A percentile compares a stretch with the other conserved stretches of the same genome.
Conservation (phyloP, 2,329 filamentous ascomycete genomes). For the Ophiostoma himal-ulmi region DNA sequence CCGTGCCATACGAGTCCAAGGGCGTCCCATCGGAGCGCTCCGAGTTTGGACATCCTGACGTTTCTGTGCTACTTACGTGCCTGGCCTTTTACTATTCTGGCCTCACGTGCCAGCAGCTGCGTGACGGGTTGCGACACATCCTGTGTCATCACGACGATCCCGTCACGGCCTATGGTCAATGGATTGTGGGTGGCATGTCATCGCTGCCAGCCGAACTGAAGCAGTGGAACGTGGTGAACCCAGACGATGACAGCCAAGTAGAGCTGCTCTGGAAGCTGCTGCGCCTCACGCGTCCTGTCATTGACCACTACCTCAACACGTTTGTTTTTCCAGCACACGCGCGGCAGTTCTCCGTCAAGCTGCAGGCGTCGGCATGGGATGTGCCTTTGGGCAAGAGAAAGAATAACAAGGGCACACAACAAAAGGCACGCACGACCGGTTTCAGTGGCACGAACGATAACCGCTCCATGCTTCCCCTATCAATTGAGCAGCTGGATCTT, state of each 20-base stretch:
- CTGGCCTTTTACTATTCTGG: slow-evolving; percentile 63
- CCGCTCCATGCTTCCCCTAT: slow-evolving; percentile 51
- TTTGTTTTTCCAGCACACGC: slow-evolving; percentile 61
- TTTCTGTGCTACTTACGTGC: slow-evolving; percentile 58
- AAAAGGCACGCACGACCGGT: slow-evolving; percentile 49
- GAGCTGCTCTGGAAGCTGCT: slow-evolving; percentile 46
- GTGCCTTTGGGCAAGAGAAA: slow-evolving; percentile 43
- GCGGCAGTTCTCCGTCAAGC: slow-evolving; percentile 57
- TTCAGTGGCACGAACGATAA: slow-evolving; percentile 70
- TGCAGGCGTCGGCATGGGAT: slow-evolving; percentile 64
- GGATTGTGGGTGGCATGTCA: slow-evolving; percentile 36
- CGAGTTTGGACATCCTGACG: slow-evolving; percentile 64
- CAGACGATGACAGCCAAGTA: slow-evolving; percentile 50
- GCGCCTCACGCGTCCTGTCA: slow-evolving; percentile 42
- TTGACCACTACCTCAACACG: slow-evolving; percentile 57
- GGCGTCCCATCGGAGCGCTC: slow-evolving; percentile 56
- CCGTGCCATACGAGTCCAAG: slow-evolving; percentile 63
- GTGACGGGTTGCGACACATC: slow-evolving; percentile 45
- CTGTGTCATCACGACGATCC: slow-evolving; percentile 50
- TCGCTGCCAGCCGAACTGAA: slow-evolving; percentile 42
- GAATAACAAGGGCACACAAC: background rate
- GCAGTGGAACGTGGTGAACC: slow-evolving; percentile 53
- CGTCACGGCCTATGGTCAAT: slow-evolving; percentile 48
- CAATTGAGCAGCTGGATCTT: slow-evolving; percentile 57
- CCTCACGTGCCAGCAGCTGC: slow-evolving; percentile 44